Percentiles rank a stretch among this genome's conserved stretches.
Evolutionary conservation across 2,329 filamentous ascomycete genomes (phyloP).

Genomic region (Aspergillaceae sp.): DNA sequence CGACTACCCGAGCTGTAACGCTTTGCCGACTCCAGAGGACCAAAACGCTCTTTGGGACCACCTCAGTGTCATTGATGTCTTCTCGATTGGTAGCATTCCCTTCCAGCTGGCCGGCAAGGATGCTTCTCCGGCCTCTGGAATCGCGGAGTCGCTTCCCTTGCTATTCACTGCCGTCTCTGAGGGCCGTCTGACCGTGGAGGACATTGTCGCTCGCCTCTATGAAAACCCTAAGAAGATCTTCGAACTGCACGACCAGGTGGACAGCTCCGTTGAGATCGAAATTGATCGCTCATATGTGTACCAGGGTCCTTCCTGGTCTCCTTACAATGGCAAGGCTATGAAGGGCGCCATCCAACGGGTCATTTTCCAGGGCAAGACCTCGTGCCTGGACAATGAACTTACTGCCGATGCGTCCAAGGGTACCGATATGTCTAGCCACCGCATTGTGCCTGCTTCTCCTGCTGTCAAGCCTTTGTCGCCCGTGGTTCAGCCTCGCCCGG

Average conservation of each 20-base stretch:
- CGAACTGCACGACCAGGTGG: conserved; percentile 70
- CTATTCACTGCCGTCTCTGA: conserved; percentile 68
- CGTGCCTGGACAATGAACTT: conserved; percentile 64
- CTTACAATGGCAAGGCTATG: conserved; percentile 61
- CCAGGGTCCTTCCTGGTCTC: conserved; percentile 54
- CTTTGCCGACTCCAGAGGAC: conserved; percentile 58
- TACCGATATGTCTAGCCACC: conserved; percentile 67
- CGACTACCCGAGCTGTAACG: conserved; percentile 59
- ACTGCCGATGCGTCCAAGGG: conserved; percentile 51
- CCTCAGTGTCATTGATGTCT: conserved; percentile 64
- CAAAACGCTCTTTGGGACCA: conserved; percentile 68
- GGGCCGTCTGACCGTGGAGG: conserved; percentile 63
- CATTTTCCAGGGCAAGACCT: conserved; percentile 64
- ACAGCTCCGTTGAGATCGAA: conserved; percentile 65
- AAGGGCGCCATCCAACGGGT: conserved; percentile 65
- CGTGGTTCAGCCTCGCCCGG: conserved; percentile 28
- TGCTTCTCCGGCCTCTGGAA: conserved; percentile 55
- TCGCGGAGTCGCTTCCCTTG: conserved; percentile 64
- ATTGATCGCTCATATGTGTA: conserved; percentile 62
- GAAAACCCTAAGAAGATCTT: conserved; percentile 75
- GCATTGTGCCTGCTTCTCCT: conserved; percentile 46
- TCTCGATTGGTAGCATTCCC: conserved; percentile 69
- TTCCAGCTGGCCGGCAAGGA: conserved; percentile 61
- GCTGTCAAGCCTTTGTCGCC: conserved; percentile 44
- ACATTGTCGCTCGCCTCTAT: conserved; percentile 62